Percentiles rank a stretch among this genome's conserved stretches.
These are phyloP conservation scores for Rubia occidens DNA, from an alignment of 305 asterid species.

Conservation along the genomic window DNA sequence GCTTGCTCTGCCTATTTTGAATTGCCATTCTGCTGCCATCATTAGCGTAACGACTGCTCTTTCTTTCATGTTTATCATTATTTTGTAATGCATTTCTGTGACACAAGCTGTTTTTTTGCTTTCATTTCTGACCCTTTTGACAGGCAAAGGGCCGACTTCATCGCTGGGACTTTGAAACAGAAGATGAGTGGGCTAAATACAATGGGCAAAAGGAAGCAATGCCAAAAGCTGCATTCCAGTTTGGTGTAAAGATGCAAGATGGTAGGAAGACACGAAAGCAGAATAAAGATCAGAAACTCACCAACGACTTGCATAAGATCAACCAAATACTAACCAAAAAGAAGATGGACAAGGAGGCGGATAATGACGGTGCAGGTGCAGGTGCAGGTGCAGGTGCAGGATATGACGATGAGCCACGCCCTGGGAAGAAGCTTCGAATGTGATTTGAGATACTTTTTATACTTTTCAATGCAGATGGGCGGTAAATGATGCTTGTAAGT, in stretches of 20 bases:
- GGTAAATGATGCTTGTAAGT: neutral
- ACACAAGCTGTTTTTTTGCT: neutral
- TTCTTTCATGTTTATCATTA: neutral
- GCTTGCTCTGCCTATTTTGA: neutral
- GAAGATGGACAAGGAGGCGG: slow-evolving; percentile 59
- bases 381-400: slow-evolving; percentile 12
- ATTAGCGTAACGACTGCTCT: too few relatives aligned
- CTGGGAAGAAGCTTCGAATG: slow-evolving; percentile 76
- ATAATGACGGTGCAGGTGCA: too few relatives aligned
- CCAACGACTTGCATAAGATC: slow-evolving; percentile 87
- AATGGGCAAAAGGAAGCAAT: slow-evolving; percentile 98
- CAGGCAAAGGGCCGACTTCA: slow-evolving; percentile 98
- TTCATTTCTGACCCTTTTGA: slow-evolving; percentile 9
- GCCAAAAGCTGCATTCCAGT: slow-evolving; percentile 99
- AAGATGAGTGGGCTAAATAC: slow-evolving; percentile 96
- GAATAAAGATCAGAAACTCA: slow-evolving; percentile 89
- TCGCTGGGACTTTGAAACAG: slow-evolving; percentile 97
- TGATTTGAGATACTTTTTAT: slow-evolving; percentile 21
- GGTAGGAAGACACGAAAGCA: slow-evolving; percentile 94
- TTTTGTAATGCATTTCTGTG: neutral
- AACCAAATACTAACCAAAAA: slow-evolving; percentile 71
- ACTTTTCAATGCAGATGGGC: neutral
- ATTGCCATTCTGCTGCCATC: neutral
- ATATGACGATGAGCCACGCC: slow-evolving; percentile 61
- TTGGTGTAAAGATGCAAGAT: slow-evolving; percentile 97